Percentiles rank a stretch among this genome's conserved stretches.
These are phyloP conservation scores for Geosiphon pyriformis DNA, from an alignment of 192 early-diverging fungal species.

Conservation along the genomic window DNA sequence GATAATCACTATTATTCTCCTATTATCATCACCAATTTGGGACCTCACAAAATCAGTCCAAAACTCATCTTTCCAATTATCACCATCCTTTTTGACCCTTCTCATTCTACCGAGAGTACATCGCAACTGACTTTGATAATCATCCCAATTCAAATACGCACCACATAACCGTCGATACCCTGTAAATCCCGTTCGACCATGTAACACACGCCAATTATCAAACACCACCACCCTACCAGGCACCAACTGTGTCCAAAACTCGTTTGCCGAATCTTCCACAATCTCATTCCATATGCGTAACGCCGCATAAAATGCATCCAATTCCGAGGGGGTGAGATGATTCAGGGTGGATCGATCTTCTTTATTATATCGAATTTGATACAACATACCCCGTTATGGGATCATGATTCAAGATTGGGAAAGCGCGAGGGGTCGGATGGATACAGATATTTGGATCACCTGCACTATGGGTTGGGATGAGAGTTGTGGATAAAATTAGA, in stretches of 20 bases:
- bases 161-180: conserved; percentile 68
- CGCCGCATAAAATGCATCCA: conserved; percentile 65
- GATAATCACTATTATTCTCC: too few relatives aligned
- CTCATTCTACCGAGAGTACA: too few relatives aligned
- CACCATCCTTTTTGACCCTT: too few relatives aligned
- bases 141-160: conserved; percentile 70
- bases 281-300: conserved; percentile 62
- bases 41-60: too few relatives aligned
- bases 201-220: conserved; percentile 80
- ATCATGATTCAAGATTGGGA: conserved; percentile 65
- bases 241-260: conserved; percentile 59
- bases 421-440: conserved; percentile 49
- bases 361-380: conserved; percentile 79
- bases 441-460: conserved; percentile 65
- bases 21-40: too few relatives aligned
- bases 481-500: conserved; percentile 50
- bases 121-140: conserved; percentile 59
- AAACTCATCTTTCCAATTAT: too few relatives aligned
- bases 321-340: conserved; percentile 36
- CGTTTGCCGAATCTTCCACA: conserved; percentile 47
- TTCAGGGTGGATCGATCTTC: conserved; percentile 68
- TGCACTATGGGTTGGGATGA: conserved; percentile 64
- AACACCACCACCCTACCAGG: conserved; percentile 69
- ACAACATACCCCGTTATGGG: conserved; percentile 43
- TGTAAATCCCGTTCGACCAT: conserved; percentile 67